These are phyloP conservation scores for Diospyros kaki DNA, from an alignment of 148 eudicot genomes.

Conservation along the genomic window DNA sequence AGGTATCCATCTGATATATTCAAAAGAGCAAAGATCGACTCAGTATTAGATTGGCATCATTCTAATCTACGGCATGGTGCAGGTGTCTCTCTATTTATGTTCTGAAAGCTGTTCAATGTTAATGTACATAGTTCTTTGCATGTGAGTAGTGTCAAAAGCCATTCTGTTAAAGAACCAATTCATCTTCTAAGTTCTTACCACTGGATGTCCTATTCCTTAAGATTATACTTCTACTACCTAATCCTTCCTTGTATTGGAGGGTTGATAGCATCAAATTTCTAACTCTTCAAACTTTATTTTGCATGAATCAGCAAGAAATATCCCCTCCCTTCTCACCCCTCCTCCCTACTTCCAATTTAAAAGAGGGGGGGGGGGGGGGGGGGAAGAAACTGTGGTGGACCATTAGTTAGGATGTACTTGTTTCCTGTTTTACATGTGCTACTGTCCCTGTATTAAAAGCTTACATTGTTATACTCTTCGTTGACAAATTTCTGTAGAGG, in stretches of 20 bases:
- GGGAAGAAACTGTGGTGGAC: too few relatives aligned
- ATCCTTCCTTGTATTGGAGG: neutral
- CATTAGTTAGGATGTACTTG: too few relatives aligned
- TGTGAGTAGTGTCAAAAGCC: too few relatives aligned
- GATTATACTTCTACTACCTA: too few relatives aligned
- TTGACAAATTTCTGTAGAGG: neutral
- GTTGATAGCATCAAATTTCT: neutral
- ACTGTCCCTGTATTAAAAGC: neutral
- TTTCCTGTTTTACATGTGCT: neutral
- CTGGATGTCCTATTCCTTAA: too few relatives aligned
- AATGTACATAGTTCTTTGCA: too few relatives aligned
- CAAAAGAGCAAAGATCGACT: slow-evolving; percentile 79
- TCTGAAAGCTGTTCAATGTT: too few relatives aligned
- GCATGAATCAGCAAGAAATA: neutral
- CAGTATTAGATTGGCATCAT: slow-evolving; percentile 98
- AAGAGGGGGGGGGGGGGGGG: too few relatives aligned
- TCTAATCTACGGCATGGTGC: slow-evolving; percentile 78
- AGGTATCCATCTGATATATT: slow-evolving; percentile 93
- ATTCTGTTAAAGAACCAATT: too few relatives aligned
- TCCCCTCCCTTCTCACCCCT: too few relatives aligned
- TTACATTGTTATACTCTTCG: neutral
- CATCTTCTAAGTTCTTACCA: too few relatives aligned
- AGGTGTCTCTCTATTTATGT: slow-evolving; percentile 28
- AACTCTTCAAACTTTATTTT: neutral
- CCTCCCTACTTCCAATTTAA: too few relatives aligned